Evolutionary conservation across 2,329 filamentous ascomycete genomes (phyloP).

Genomic region (Pyrenochaeta sp.): DNA sequence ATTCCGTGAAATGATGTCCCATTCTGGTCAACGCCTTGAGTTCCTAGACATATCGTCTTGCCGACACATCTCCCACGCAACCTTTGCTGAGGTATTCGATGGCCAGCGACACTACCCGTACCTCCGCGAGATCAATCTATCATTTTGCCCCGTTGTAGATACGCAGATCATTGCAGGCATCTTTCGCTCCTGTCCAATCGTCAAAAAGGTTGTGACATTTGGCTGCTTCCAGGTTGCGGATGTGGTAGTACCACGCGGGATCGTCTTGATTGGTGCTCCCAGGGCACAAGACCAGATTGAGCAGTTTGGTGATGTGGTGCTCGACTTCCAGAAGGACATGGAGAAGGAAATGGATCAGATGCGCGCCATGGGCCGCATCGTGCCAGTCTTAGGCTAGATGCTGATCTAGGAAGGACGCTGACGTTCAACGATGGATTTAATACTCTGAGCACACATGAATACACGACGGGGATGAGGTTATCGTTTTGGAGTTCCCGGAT

Average conservation of each 20-base stretch:
- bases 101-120: slow-evolving; percentile 68
- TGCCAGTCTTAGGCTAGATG: slow-evolving; percentile 34
- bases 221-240: slow-evolving; percentile 68
- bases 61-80: slow-evolving; percentile 76
- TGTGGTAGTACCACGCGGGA: slow-evolving; percentile 63
- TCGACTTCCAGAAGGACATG: slow-evolving; percentile 41
- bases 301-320: slow-evolving; percentile 54
- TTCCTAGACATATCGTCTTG: slow-evolving; percentile 83
- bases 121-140: slow-evolving; percentile 77
- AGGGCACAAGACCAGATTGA: slow-evolving; percentile 66
- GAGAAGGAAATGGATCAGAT: slow-evolving; percentile 16
- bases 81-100: slow-evolving; percentile 79
- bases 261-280: slow-evolving; percentile 68
- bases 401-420: too few relatives aligned
- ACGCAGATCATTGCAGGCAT: slow-evolving; percentile 71
- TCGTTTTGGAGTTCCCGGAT: too few relatives aligned
- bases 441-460: too few relatives aligned
- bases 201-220: slow-evolving; percentile 67
- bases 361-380: slow-evolving; percentile 23
- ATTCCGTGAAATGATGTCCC: slow-evolving; percentile 82
- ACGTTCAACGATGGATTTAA: too few relatives aligned
- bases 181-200: slow-evolving; percentile 69
- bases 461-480: too few relatives aligned
- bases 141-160: slow-evolving; percentile 75
- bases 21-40: slow-evolving; percentile 74